phyloP scores from a whole-genome alignment of 2,329 filamentous ascomycete species.

The Pseudogymnoascus sp. region DNA sequence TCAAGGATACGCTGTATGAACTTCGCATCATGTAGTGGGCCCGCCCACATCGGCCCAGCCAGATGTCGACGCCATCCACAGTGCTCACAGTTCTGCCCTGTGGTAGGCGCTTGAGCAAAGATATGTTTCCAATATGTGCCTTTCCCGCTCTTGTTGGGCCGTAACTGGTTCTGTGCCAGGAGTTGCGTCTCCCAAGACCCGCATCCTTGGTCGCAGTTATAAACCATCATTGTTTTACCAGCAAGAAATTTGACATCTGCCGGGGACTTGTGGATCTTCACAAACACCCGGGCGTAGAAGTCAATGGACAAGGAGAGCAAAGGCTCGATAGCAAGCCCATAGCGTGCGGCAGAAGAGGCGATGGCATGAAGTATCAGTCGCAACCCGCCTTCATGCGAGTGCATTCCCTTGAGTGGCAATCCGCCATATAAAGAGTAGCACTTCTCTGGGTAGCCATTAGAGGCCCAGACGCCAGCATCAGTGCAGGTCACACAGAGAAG shows the following conservation, averaged over 20 bases:
- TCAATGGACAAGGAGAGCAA: slow-evolving; percentile 90
- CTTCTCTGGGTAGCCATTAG: slow-evolving; percentile 90
- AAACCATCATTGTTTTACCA: slow-evolving; percentile 86
- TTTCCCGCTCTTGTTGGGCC: slow-evolving; percentile 62
- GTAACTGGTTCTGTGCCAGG: slow-evolving; percentile 61
- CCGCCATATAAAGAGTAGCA: slow-evolving; percentile 91
- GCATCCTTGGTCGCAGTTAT: slow-evolving; percentile 84
- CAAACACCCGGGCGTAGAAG: slow-evolving; percentile 87
- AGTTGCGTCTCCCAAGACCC: slow-evolving; percentile 85
- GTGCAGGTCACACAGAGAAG: slow-evolving; percentile 94
- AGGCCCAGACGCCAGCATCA: slow-evolving; percentile 91
- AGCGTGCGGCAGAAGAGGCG: slow-evolving; percentile 70
- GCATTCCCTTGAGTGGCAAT: slow-evolving; percentile 72
- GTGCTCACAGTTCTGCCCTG: slow-evolving; percentile 64
- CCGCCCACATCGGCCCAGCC: slow-evolving; percentile 90
- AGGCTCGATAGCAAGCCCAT: slow-evolving; percentile 84
- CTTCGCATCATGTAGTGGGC: slow-evolving; percentile 73
- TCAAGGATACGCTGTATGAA: slow-evolving; percentile 77
- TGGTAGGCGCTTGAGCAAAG: slow-evolving; percentile 63
- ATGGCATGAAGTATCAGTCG: slow-evolving; percentile 79
- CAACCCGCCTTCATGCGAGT: slow-evolving; percentile 83
- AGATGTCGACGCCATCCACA: slow-evolving; percentile 83
- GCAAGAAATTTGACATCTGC: slow-evolving; percentile 84
- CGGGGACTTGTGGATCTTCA: slow-evolving; percentile 71
- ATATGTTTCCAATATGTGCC: slow-evolving; percentile 71